Evolutionary conservation across 208 protist species (phyloP), one percentile per base, ranked within the genome.

Genomic region (Trypanosoma platydactyli): DNA sequence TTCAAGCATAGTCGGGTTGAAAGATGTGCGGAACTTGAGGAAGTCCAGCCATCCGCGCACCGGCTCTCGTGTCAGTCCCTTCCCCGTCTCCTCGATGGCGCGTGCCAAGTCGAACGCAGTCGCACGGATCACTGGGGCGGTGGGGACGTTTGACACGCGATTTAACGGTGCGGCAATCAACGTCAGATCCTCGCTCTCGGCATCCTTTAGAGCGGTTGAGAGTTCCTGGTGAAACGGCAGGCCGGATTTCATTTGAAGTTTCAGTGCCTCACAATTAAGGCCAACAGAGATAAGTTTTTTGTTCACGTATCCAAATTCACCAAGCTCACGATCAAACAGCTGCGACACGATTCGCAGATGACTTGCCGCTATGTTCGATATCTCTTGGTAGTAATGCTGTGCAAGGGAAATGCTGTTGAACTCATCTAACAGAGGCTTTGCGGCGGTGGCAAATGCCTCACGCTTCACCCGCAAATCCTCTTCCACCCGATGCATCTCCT

Each of bases 211-310:
- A 4, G 72, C 59, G 3, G 88, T 68, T n/a, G 59, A 22, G 13
- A 96, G 71, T 70, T 92, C 83, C 0, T 57, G 44, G n/a, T 44
- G 16, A 58, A 94, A 96, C 0, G 91, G 80, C 22, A 12, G 20
- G 9, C 91, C 91, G 0, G 55, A 38, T 13, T 29, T 42, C 58
- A 94, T 73, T 27, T 78, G 57, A 5, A 62, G 30, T 25, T 69
- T 68, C 2, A 96, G 71, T n/a, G 84, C 84, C 64, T 89, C 83
- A 25, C 80, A 84, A 59, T 91, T 84, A n/a, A 96, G 71, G 6
- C 79, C 55, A 16, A 93, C 82, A 2, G 88, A 94, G 4, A 92
- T 87, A 15, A 94, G 68, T 65, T 94, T 94, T 60, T 96, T 96
- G 64, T 88, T 89, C 25, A 86, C 62, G 70, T 94, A 96, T 13